phyloP scores from a whole-genome alignment of 441 rosid genomes.

The Daphne laureola region DNA sequence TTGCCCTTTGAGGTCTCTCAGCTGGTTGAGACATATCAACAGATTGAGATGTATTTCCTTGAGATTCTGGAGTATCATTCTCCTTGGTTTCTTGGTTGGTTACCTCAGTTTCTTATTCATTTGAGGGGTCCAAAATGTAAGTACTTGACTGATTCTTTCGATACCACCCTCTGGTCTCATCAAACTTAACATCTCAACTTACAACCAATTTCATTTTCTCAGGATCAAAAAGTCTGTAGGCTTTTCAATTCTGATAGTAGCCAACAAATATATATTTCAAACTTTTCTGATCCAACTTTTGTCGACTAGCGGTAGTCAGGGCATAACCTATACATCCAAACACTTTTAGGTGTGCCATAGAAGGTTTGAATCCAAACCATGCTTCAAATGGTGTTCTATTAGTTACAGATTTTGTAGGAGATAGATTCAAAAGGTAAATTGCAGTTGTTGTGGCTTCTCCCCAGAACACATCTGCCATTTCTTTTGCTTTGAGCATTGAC shows the following conservation, averaged over 20 bases:
- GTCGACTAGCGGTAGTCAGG: not conserved
- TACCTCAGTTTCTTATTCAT: too few species aligned
- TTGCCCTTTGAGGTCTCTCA: too few species aligned
- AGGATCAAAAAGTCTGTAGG: not conserved
- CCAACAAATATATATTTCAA: slow-evolving; percentile 1
- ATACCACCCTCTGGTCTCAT: not conserved
- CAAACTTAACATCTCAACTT: not conserved
- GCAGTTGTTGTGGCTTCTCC: too few species aligned
- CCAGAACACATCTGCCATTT: not conserved
- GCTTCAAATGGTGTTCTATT: not conserved
- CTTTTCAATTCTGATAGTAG: not conserved
- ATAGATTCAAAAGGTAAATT: too few species aligned
- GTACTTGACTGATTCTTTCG: too few species aligned
- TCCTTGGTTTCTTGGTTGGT: too few species aligned
- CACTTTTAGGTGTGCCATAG: not conserved
- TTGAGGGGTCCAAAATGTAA: too few species aligned
- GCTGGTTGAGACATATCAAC: too few species aligned
- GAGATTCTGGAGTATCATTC: too few species aligned
- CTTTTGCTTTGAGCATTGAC: not conserved
- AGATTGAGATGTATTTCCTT: too few species aligned
- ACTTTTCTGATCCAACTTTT: slow-evolving; percentile 1
- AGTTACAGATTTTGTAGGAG: too few species aligned
- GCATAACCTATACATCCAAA: slow-evolving; percentile 4
- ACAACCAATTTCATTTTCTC: not conserved
- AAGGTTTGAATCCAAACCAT: not conserved